Evolutionary conservation across 2,329 filamentous ascomycete genomes (phyloP).

Genomic region (Epichloe festucae): DNA sequence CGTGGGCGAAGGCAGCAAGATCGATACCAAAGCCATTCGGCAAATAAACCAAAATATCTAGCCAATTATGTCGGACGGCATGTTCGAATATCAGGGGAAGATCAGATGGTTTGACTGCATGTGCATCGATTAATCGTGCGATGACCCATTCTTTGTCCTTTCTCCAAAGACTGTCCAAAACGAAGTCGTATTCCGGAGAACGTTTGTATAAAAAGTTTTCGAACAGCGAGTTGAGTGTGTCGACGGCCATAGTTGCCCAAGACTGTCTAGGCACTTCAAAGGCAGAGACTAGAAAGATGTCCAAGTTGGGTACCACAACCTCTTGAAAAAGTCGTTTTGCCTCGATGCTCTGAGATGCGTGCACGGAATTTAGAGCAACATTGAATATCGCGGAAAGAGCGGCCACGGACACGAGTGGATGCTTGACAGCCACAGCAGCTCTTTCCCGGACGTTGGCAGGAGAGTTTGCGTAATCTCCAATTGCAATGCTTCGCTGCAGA

Average conservation of each 20-base stretch:
- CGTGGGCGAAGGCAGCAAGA: slow-evolving; percentile 73
- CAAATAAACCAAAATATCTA: slow-evolving; percentile 65
- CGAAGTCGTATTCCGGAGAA: slow-evolving; percentile 70
- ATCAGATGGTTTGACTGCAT: slow-evolving; percentile 55
- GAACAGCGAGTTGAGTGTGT: slow-evolving; percentile 66
- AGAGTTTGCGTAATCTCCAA: slow-evolving; percentile 41
- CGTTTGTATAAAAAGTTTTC: slow-evolving; percentile 72
- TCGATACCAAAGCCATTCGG: slow-evolving; percentile 79
- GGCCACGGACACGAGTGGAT: slow-evolving; percentile 78
- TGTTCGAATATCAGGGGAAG: slow-evolving; percentile 40
- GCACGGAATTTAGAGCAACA: slow-evolving; percentile 47
- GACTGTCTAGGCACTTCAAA: slow-evolving; percentile 61
- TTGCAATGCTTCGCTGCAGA: slow-evolving; percentile 63
- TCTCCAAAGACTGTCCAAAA: slow-evolving; percentile 82
- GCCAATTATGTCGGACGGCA: slow-evolving; percentile 69
- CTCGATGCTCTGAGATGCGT: slow-evolving; percentile 49
- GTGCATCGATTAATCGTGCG: slow-evolving; percentile 66
- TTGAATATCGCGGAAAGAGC: slow-evolving; percentile 61
- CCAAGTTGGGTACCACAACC: slow-evolving; percentile 58
- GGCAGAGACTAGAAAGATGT: slow-evolving; percentile 67
- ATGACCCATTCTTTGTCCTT: slow-evolving; percentile 83
- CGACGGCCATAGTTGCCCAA: slow-evolving; percentile 61
- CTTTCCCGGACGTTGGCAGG: slow-evolving; percentile 36
- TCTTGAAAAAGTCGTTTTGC: slow-evolving; percentile 54
- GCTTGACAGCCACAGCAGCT: slow-evolving; percentile 54